Base-by-base conservation (phyloP, 306 rosid species). In the Vigna reflexopilosa region DNA sequence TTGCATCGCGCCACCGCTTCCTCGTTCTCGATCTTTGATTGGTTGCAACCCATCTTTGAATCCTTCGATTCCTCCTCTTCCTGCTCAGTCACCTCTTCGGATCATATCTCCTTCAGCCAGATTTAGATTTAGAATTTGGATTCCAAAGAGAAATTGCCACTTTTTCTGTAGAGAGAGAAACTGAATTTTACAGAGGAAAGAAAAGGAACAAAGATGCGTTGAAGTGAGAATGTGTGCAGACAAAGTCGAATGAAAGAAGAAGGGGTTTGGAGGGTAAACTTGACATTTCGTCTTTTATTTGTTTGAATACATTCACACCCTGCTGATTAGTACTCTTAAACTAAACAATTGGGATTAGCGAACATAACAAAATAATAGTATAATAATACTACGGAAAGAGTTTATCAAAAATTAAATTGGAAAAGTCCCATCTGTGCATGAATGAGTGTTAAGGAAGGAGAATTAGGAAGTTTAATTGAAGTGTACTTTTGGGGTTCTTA, bases 1-100 rank as follows among this genome's bases (percentile, higher is more conserved):
- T 90, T 95, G 88, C 99, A 95, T 2, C 98, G 91, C 1, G 89
- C 80, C 59, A 95, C 93, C 0, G 96, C 92, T 72, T 95, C 99
- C 61, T 95, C 98, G 88, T 95, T 95, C 82, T 95, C 98, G 89
- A 95, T 95, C 87, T 91, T 95, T 0, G 99, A 95, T 76, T 95
- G 98, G 38, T 81, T 74, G 72, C 99, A 95, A 28, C 99, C 99
- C 99, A 95, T 95, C 9, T 15, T 12, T 15, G 7, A 26, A 20
- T 17, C 12, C 34, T 58, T 58, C 0, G 16, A 24, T 28, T 28
- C 38, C 40, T 1, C 34, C 47, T 16, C 32, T 16, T 13, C 40
- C 32, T 30, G 2, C 57, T 70, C 7, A 51, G 7, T 71, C 15
- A 6, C 6, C 36, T 51, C 10, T 49, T 64, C 11, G 7, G 44